Conservation (phyloP, 2,329 filamentous ascomycete species). For the Atkinsonella texensis region DNA sequence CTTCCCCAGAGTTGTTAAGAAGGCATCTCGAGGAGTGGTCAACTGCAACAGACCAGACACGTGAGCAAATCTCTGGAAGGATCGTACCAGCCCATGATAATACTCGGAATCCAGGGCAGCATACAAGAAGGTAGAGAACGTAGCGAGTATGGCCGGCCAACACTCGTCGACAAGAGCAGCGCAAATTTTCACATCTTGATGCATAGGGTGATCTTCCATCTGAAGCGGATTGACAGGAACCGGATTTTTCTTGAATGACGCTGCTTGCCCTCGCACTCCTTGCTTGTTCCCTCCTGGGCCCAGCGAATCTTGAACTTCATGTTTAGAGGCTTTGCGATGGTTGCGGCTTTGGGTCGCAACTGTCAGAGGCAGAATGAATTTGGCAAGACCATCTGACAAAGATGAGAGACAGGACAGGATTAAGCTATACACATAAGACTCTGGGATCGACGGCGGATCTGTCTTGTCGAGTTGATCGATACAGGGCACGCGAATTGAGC, state of each 20-base stretch:
- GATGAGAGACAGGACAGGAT: constrained; percentile 81
- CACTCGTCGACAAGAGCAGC: constrained; percentile 79
- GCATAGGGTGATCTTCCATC: constrained; percentile 59
- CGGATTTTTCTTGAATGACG: constrained; percentile 62
- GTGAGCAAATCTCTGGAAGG: constrained; percentile 91
- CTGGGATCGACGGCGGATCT: constrained; percentile 70
- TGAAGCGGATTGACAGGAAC: constrained; percentile 75
- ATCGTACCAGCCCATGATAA: constrained; percentile 81
- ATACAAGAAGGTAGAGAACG: constrained; percentile 90
- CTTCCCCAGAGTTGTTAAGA: constrained; percentile 87
- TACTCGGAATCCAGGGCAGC: constrained; percentile 86
- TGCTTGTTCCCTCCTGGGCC: constrained; percentile 19
- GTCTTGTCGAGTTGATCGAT: constrained; percentile 92
- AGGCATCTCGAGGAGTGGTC: constrained; percentile 79
- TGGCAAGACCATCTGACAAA: constrained; percentile 83
- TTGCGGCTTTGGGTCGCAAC: constrained; percentile 58
- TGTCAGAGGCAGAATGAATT: constrained; percentile 83
- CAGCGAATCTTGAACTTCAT: constrained; percentile 32
- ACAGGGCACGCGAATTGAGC: constrained; percentile 71
- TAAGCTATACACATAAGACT: constrained; percentile 88
- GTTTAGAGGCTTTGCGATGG: constrained; percentile 36
- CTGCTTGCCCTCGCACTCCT: constrained; percentile 41
- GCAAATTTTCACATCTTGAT: constrained; percentile 60
- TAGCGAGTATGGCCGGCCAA: constrained; percentile 91
- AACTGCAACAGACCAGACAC: constrained; percentile 82